Evolutionary conservation across 2,329 filamentous ascomycete genomes (phyloP), one percentile per base, ranked within the genome.

Genomic region (Eutypella sp.): DNA sequence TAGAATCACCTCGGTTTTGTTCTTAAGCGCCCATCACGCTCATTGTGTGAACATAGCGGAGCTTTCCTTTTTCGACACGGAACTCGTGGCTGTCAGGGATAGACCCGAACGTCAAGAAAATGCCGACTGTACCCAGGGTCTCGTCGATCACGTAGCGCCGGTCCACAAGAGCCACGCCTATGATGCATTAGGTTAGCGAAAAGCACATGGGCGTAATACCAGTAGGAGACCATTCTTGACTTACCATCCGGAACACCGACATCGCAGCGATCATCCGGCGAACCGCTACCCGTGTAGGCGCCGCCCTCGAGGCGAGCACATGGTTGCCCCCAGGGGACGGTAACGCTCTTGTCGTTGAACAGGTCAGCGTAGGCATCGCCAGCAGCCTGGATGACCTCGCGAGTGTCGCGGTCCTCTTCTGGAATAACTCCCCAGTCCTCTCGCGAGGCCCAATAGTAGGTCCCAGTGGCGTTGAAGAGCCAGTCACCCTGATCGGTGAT

Each of bases 251-350:
- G 67, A 45, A 68, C 58, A 10, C 66, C 66, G 5, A 67, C 64
- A 36, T 66, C 57, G 45, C 65, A 68, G 2, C 54, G 49, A 27
- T 63, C 59, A 15, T 46, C 61, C 3, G 54, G 49, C 20, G 55
- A 53, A 10, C 62, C 62, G 7, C 45, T 54, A 5, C 62, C 62
- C 9, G 65, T 62, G 49, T 68, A 67, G 22, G 50, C 24, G 2
- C 66, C 66, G 6, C 67, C 67, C 50, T 69, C 67, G 18, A 68
- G 57, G 11, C 67, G 55, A 0, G 61, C 63, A 44, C 66, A 69
- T 1, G 67, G 66, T 10, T 44, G 47, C 13, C 66, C 67, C 65
- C 66, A 69, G 10, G 66, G 67, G 10, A 69, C 67, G 25, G 50
- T 53, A 19, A 67, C 65, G 23, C 48, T 57, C 57, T 65, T 66